These are phyloP conservation scores for Ophiocordyceps robertsii DNA, from an alignment of 2,329 filamentous ascomycete species.

Conservation along the genomic window DNA sequence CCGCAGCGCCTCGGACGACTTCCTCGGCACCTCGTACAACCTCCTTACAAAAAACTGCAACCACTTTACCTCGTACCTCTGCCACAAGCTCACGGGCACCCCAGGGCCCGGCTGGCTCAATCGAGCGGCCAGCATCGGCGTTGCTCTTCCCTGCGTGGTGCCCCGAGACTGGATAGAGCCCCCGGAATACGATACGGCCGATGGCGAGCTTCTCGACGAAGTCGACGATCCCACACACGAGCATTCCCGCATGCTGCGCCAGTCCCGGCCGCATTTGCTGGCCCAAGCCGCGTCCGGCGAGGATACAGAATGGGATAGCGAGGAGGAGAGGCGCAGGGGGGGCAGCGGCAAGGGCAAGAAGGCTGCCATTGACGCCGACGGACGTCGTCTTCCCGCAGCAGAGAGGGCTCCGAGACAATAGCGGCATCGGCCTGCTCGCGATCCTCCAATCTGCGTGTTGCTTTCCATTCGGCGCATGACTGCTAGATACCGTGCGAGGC, in stretches of 20 bases:
- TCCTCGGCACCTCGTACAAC: slow-evolving; percentile 66
- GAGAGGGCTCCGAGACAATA: slow-evolving; percentile 32
- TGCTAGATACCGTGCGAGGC: not conserved
- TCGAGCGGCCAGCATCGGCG: slow-evolving; percentile 69
- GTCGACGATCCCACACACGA: slow-evolving; percentile 36
- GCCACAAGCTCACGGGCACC: slow-evolving; percentile 56
- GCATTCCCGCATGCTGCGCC: slow-evolving; percentile 43
- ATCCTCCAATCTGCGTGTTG: not conserved
- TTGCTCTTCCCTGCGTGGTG: slow-evolving; percentile 70
- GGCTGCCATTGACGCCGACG: slow-evolving; percentile 33
- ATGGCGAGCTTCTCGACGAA: slow-evolving; percentile 53
- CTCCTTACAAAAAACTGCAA: slow-evolving; percentile 78
- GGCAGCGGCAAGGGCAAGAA: slow-evolving; percentile 30
- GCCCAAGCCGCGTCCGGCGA: slow-evolving; percentile 7
- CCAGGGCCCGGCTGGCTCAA: slow-evolving; percentile 67
- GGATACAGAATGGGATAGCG: slow-evolving; percentile 28
- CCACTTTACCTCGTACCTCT: slow-evolving; percentile 71
- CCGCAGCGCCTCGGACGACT: slow-evolving; percentile 54
- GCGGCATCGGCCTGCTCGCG: not conserved
- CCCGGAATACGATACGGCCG: slow-evolving; percentile 60
- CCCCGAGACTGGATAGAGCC: slow-evolving; percentile 71
- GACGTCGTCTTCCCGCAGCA: slow-evolving; percentile 35
- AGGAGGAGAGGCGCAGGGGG: slow-evolving; percentile 27
- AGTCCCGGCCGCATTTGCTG: slow-evolving; percentile 18
- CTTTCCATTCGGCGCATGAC: not conserved